phyloP scores from a whole-genome alignment of 176 grass and related monocot species.

The Lolium perenne region DNA sequence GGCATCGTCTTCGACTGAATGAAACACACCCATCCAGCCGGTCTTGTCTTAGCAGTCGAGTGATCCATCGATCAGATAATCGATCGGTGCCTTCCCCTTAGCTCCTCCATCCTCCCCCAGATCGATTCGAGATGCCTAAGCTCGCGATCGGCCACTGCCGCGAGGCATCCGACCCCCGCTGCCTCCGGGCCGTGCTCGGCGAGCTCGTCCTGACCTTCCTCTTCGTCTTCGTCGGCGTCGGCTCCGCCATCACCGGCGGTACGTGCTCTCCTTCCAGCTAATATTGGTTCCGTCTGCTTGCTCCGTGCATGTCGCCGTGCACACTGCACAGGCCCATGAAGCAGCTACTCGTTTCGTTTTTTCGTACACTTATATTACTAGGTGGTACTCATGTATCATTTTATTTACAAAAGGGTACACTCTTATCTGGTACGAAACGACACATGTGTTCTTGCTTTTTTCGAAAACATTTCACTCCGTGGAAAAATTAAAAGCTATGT shows the following conservation, averaged over 20 bases:
- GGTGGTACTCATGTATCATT: background rate
- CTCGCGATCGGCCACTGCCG: constrained; percentile 56
- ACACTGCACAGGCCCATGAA: background rate
- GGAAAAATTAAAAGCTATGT: background rate
- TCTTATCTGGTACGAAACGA: background rate
- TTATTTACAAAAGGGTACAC: background rate
- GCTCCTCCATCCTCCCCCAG: background rate
- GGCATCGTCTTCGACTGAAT: background rate
- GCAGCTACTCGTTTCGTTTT: background rate
- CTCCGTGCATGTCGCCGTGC: background rate
- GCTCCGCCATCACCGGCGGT: constrained; percentile 68
- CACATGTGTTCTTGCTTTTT: background rate
- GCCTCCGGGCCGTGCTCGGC: constrained; percentile 68
- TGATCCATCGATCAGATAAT: background rate
- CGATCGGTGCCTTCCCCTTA: background rate
- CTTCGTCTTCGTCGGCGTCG: constrained; percentile 87
- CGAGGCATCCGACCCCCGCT: constrained; percentile 75
- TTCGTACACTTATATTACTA: background rate
- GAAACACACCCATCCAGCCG: constrained; percentile 1
- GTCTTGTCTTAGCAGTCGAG: background rate
- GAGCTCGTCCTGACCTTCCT: constrained; percentile 96
- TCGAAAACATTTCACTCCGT: background rate
- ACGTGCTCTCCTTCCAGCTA: background rate
- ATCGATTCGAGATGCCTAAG: constrained; percentile 65
- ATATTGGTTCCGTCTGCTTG: background rate